Evolutionary conservation across 768 basidiomycete genomes (phyloP).

Genomic region (Naganishia kalamii): DNA sequence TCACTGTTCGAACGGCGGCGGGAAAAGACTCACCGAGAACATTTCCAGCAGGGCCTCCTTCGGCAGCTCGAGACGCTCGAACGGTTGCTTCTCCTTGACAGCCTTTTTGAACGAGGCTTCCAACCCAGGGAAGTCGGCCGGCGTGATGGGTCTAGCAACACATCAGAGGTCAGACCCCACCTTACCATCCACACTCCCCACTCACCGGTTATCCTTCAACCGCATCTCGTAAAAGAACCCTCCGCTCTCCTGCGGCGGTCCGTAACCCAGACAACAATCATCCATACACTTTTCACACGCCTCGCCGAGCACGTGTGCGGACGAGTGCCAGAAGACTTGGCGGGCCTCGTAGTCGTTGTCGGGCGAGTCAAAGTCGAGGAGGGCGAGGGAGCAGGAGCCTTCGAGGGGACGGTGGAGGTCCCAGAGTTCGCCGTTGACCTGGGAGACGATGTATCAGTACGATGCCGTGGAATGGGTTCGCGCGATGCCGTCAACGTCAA

Average conservation of each 20-base stretch:
- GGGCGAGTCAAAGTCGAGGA: constrained; percentile 75
- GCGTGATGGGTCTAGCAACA: constrained; percentile 61
- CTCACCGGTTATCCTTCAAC: constrained; percentile 63
- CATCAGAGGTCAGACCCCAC: neutral
- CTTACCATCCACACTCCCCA: neutral
- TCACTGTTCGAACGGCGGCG: neutral
- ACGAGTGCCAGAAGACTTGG: constrained; percentile 99
- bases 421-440: constrained; percentile 77
- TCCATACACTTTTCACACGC: constrained; percentile 85
- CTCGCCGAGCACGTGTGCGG: constrained; percentile 95
- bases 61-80: constrained; percentile 84
- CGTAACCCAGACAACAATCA: constrained; percentile 92
- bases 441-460: too few relatives aligned
- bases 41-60: constrained; percentile 95
- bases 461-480: constrained; percentile 37
- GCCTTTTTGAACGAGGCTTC: constrained; percentile 82
- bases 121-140: constrained; percentile 75
- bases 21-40: constrained; percentile 65
- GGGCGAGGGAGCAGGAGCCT: constrained; percentile 65
- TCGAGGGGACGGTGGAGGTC: constrained; percentile 95
- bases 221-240: constrained; percentile 99
- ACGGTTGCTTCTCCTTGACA: constrained; percentile 94
- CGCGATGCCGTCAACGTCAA: neutral
- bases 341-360: constrained; percentile 58
- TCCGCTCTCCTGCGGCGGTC: constrained; percentile 84